Percentiles rank a stretch among this genome's conserved stretches.
phyloP scores from a whole-genome alignment of 306 rosid genomes.

The Prunus kanzakura region DNA sequence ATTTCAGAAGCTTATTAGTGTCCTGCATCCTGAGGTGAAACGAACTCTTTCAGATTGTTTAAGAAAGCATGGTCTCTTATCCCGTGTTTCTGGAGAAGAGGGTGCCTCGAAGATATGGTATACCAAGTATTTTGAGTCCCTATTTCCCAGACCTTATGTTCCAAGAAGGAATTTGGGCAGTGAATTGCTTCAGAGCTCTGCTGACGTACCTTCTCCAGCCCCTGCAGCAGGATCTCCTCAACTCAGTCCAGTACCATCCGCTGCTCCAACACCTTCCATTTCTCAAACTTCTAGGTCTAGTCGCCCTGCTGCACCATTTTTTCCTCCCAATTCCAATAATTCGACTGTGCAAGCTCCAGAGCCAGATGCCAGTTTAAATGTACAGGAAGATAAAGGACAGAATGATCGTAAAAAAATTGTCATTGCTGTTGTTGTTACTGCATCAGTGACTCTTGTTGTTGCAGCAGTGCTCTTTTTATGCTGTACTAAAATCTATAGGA shows the following conservation, averaged over 20 bases:
- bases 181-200: slow-evolving; percentile 22
- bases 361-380: slow-evolving; percentile 27
- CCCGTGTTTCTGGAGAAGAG: slow-evolving; percentile 50
- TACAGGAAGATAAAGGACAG: slow-evolving; percentile 19
- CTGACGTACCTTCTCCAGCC: slow-evolving; percentile 27
- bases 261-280: slow-evolving; percentile 24
- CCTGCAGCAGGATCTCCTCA: slow-evolving; percentile 28
- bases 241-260: slow-evolving; percentile 32
- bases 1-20: slow-evolving; percentile 38
- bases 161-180: slow-evolving; percentile 58
- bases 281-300: slow-evolving; percentile 11
- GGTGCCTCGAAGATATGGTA: slow-evolving; percentile 44
- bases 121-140: slow-evolving; percentile 31
- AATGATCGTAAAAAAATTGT: slow-evolving; percentile 28
- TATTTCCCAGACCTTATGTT: slow-evolving; percentile 32
- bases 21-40: slow-evolving; percentile 52
- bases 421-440: slow-evolving; percentile 49
- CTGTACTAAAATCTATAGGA: slow-evolving; percentile 42
- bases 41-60: slow-evolving; percentile 59
- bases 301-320: slow-evolving; percentile 19
- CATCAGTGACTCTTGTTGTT: slow-evolving; percentile 52
- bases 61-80: slow-evolving; percentile 35
- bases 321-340: slow-evolving; percentile 1
- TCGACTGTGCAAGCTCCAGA: slow-evolving; percentile 16
- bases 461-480: slow-evolving; percentile 55